Percentiles rank a stretch among this genome's conserved stretches.
These are phyloP conservation scores for Thymus quinquecostatus DNA, from an alignment of 257 asterid genomes.

Conservation along the genomic window DNA sequence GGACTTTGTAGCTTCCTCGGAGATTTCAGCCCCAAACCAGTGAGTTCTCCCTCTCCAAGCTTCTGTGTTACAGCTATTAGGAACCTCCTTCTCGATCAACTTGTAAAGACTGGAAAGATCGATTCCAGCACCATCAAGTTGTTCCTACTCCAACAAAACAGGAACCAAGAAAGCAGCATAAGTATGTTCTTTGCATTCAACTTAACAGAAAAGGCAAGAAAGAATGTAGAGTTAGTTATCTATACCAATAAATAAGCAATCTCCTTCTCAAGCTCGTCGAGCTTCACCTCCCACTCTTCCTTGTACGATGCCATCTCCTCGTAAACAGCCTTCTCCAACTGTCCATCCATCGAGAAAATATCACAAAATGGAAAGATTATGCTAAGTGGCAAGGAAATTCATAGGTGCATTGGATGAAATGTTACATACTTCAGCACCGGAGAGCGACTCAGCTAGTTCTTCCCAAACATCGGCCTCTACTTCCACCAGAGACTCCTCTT, in stretches of 20 bases:
- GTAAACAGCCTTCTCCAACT: conserved; percentile 67
- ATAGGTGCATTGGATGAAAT: neutral
- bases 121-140: conserved; percentile 80
- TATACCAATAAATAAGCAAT: conserved; percentile 61
- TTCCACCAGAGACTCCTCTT: conserved; percentile 74
- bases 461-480: conserved; percentile 84
- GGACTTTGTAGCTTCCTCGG: conserved; percentile 49
- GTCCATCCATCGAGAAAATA: conserved; percentile 1
- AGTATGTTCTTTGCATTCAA: neutral
- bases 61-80: conserved; percentile 63
- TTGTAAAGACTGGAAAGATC: conserved; percentile 70
- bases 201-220: neutral
- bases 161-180: neutral
- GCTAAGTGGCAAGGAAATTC: neutral
- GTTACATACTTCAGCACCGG: conserved; percentile 56
- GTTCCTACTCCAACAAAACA: conserved; percentile 48
- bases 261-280: conserved; percentile 72
- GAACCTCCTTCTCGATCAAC: conserved; percentile 74
- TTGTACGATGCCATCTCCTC: conserved; percentile 59
- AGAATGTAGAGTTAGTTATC: neutral
- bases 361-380: neutral
- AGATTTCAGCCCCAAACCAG: conserved; percentile 63
- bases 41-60: conserved; percentile 77
- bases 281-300: conserved; percentile 69
- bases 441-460: conserved; percentile 65